These are phyloP conservation scores for Myriosclerotinia curreyana DNA, from an alignment of 2,329 filamentous ascomycete genomes.

Conservation along the genomic window DNA sequence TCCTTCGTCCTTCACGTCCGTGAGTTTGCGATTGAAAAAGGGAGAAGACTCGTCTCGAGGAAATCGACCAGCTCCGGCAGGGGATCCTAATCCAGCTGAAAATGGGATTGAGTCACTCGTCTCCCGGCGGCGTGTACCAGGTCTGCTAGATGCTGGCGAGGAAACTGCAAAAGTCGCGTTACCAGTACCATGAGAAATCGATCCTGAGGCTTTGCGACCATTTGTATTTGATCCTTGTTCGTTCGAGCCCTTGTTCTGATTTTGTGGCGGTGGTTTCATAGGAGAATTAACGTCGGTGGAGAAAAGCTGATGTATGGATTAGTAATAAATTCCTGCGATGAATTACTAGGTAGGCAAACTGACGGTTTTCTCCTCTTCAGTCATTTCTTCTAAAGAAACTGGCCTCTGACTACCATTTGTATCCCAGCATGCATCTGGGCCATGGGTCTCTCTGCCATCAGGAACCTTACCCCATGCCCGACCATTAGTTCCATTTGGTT, in stretches of 20 bases:
- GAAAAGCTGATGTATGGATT: constrained; percentile 61
- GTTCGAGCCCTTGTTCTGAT: constrained; percentile 56
- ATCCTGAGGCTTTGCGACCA: constrained; percentile 66
- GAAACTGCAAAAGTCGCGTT: constrained; percentile 64
- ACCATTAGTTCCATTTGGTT: constrained; percentile 58
- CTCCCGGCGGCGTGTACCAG: constrained; percentile 76
- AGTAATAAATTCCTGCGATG: constrained; percentile 21
- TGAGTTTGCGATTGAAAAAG: constrained; percentile 54
- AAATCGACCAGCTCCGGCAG: constrained; percentile 57
- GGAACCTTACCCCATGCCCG: constrained; percentile 73
- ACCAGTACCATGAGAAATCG: constrained; percentile 64
- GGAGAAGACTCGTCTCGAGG: constrained; percentile 60
- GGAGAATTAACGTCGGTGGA: constrained; percentile 87
- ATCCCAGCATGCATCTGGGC: constrained; percentile 94
- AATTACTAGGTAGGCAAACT: constrained; percentile 35
- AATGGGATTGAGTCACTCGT: constrained; percentile 65
- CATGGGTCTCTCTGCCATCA: constrained; percentile 72
- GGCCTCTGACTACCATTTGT: constrained; percentile 65
- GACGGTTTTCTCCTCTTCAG: constrained; percentile 58
- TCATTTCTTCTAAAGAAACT: constrained; percentile 69
- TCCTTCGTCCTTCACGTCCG: constrained; percentile 51
- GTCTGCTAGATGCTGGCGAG: constrained; percentile 71
- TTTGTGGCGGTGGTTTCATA: constrained; percentile 77
- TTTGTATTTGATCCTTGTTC: constrained; percentile 55
- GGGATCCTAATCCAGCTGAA: constrained; percentile 52